Conservation (phyloP, 495 filamentous ascomycete genomes). For the Daldinia bambusicola region DNA sequence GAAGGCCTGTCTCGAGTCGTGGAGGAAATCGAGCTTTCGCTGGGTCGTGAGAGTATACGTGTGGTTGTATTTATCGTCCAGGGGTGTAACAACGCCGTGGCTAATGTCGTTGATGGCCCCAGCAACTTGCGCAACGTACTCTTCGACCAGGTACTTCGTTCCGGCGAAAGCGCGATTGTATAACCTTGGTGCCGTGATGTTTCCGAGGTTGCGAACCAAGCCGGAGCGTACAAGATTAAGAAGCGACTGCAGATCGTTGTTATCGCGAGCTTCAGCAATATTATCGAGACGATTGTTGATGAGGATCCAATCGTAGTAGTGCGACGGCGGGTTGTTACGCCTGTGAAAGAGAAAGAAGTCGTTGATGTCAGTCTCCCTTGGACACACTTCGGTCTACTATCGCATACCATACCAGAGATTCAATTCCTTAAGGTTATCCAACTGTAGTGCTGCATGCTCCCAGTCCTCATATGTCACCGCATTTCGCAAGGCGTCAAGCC, state of each 20-base stretch:
- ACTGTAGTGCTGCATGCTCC: conserved; percentile 79
- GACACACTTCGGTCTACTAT: neutral
- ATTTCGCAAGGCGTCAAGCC: conserved; percentile 67
- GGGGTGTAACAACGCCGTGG: conserved; percentile 45
- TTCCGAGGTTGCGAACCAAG: conserved; percentile 88
- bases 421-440: conserved; percentile 80
- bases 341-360: conserved; percentile 54
- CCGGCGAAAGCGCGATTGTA: conserved; percentile 89
- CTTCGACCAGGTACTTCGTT: conserved; percentile 89
- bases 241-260: conserved; percentile 77
- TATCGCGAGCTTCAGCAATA: conserved; percentile 77
- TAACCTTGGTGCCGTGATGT: conserved; percentile 84
- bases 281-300: conserved; percentile 80
- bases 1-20: conserved; percentile 91
- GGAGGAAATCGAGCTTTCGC: conserved; percentile 85
- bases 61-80: conserved; percentile 48
- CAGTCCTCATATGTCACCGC: conserved; percentile 82
- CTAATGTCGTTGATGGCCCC: conserved; percentile 82
- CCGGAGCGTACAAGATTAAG: conserved; percentile 85
- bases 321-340: conserved; percentile 83
- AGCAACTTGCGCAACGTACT: conserved; percentile 87
- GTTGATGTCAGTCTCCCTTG: conserved; percentile 20
- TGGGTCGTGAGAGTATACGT: conserved; percentile 77
- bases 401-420: conserved; percentile 75
- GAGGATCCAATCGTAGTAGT: conserved; percentile 88